These are phyloP conservation scores for Diplodia sapinea DNA, from an alignment of 2,329 filamentous ascomycete species.

Conservation along the genomic window DNA sequence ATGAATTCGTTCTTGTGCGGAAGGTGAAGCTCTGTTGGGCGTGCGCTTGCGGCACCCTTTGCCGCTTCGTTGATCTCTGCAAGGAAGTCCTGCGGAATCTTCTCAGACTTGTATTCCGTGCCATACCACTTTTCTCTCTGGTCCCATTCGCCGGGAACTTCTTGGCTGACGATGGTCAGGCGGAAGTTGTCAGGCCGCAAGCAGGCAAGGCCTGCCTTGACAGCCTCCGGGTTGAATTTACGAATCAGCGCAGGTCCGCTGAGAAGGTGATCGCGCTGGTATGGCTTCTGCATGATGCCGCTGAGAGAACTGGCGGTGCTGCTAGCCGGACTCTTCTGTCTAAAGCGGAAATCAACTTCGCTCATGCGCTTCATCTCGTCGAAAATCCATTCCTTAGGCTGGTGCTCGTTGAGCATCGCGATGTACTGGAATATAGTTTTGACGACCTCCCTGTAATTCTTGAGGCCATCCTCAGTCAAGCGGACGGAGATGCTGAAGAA, in stretches of 20 bases:
- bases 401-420: conserved; percentile 77
- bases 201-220: conserved; percentile 73
- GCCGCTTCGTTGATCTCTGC: conserved; percentile 70
- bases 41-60: conserved; percentile 61
- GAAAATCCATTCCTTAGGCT: conserved; percentile 91
- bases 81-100: conserved; percentile 77
- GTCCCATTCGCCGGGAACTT: conserved; percentile 83
- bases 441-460: conserved; percentile 79
- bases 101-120: conserved; percentile 86
- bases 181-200: conserved; percentile 89
- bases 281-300: conserved; percentile 87
- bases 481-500: conserved; percentile 81
- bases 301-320: conserved; percentile 86
- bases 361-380: conserved; percentile 88
- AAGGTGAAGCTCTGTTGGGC: conserved; percentile 76
- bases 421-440: conserved; percentile 92
- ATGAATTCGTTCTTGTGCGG: conserved; percentile 97
- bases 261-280: conserved; percentile 85
- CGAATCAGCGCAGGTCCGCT: conserved; percentile 78
- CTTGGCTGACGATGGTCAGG: conserved; percentile 80
- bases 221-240: conserved; percentile 78
- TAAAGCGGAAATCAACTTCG: conserved; percentile 94
- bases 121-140: conserved; percentile 97
- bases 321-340: conserved; percentile 88
- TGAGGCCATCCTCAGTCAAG: conserved; percentile 82